Percentiles rank a stretch among this genome's conserved stretches.
phyloP scores from a whole-genome alignment of 345 rosid species.

The Lenwebbia sp. region DNA sequence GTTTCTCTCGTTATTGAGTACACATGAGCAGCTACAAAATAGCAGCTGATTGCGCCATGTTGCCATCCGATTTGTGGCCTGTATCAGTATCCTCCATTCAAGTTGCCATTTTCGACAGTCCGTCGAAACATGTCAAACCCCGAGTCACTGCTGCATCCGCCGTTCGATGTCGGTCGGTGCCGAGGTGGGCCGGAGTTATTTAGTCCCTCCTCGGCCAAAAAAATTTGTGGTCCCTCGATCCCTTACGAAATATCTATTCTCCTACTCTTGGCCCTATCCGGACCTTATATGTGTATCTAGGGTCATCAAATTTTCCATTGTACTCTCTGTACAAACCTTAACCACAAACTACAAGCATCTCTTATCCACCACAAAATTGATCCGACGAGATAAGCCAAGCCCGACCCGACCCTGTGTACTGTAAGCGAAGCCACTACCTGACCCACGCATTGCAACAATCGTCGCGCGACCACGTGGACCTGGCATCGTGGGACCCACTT shows the following conservation, averaged over 20 bases:
- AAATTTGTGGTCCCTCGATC: not conserved
- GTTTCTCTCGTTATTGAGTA: not conserved
- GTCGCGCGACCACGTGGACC: not conserved
- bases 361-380: not conserved
- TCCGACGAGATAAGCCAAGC: not conserved
- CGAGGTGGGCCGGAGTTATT: not conserved
- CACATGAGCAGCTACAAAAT: not conserved
- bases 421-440: not conserved
- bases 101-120: not conserved
- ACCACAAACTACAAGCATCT: not conserved
- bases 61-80: not conserved
- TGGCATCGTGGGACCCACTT: not conserved
- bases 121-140: not conserved
- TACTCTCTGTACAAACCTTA: not conserved
- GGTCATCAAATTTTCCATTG: not conserved
- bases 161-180: not conserved
- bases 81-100: not conserved
- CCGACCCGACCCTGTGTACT: not conserved
- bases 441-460: not conserved
- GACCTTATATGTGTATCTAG: not conserved
- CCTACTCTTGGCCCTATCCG: not conserved
- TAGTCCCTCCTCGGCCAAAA: not conserved
- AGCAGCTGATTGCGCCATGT: not conserved
- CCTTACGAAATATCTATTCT: not conserved
- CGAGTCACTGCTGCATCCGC: not conserved